phyloP scores from a whole-genome alignment of 208 protist species.

The Acanthamoeba castellanii region DNA sequence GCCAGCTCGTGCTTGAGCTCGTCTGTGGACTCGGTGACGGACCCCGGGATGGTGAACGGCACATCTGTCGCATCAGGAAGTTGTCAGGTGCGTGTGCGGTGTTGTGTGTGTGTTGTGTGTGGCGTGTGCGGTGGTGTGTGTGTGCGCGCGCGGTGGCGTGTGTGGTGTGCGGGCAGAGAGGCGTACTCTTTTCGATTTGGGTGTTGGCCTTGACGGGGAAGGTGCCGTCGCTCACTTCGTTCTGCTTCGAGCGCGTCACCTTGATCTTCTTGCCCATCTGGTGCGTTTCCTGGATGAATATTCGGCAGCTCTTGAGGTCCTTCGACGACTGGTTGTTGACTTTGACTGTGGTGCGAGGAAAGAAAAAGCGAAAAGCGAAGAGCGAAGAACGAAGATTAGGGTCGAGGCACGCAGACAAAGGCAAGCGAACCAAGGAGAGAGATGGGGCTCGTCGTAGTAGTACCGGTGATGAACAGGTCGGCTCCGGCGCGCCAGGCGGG shows the following conservation, averaged over 20 bases:
- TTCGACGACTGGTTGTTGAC: conserved; percentile 58
- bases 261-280: conserved; percentile 32
- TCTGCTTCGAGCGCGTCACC: conserved; percentile 11
- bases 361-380: not conserved
- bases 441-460: too few relatives aligned
- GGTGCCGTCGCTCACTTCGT: conserved; percentile 36
- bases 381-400: not conserved
- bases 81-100: too few relatives aligned
- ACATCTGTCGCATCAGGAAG: not conserved
- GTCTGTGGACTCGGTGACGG: conserved; percentile 25
- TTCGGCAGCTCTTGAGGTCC: conserved; percentile 49
- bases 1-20: conserved; percentile 43
- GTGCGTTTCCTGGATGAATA: conserved; percentile 2
- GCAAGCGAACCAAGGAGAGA: too few relatives aligned
- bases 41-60: not conserved
- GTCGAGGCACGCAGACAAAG: not conserved
- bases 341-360: not conserved
- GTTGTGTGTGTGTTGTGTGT: not conserved
- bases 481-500: conserved; percentile 27
- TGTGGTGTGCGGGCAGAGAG: not conserved
- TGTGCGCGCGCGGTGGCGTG: not conserved
- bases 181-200: conserved; percentile 14
- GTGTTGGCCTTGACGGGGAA: conserved; percentile 51
- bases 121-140: not conserved
- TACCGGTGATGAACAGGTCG: conserved; percentile 37